phyloP scores from a whole-genome alignment of 1,139 yeast species.

The Candida smagusa region DNA sequence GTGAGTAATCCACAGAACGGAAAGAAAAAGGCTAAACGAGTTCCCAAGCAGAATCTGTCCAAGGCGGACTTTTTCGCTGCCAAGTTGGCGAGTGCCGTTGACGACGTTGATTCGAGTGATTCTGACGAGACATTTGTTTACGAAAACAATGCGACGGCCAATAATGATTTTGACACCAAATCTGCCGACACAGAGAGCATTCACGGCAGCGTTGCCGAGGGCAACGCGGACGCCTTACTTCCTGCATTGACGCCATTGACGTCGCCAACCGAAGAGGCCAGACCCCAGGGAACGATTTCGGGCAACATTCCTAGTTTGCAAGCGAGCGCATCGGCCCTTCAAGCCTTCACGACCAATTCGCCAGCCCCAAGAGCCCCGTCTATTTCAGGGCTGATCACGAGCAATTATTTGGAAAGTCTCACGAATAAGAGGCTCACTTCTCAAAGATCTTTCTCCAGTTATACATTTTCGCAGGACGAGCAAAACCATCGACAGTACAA shows the following conservation, averaged over 20 bases:
- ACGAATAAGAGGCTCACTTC: constrained; percentile 12
- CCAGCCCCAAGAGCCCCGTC: constrained; percentile 10
- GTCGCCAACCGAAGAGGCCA: not conserved
- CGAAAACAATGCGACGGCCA: constrained; percentile 34
- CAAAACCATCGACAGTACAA: constrained; percentile 7
- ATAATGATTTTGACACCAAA: constrained; percentile 1
- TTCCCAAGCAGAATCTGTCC: constrained; percentile 34
- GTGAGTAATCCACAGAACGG: not conserved
- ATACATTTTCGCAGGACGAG: constrained; percentile 12
- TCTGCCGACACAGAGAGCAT: constrained; percentile 1
- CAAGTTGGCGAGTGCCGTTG: constrained; percentile 88
- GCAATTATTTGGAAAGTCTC: constrained; percentile 18
- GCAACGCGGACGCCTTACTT: not conserved
- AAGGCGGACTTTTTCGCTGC: constrained; percentile 95
- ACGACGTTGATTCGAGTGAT: constrained; percentile 81
- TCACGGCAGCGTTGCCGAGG: constrained; percentile 3
- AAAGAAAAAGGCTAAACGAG: constrained; percentile 11
- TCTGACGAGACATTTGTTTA: constrained; percentile 94
- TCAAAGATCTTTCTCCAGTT: constrained; percentile 15
- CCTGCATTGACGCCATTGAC: not conserved
- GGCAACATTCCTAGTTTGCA: too few relatives aligned
- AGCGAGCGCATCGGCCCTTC: not conserved
- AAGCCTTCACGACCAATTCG: not conserved
- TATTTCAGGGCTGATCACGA: constrained; percentile 20
- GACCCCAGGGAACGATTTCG: too few relatives aligned